Evolutionary conservation across 352 stramenopile genomes (phyloP).

Genomic region (Globisporangium cederbergense): DNA sequence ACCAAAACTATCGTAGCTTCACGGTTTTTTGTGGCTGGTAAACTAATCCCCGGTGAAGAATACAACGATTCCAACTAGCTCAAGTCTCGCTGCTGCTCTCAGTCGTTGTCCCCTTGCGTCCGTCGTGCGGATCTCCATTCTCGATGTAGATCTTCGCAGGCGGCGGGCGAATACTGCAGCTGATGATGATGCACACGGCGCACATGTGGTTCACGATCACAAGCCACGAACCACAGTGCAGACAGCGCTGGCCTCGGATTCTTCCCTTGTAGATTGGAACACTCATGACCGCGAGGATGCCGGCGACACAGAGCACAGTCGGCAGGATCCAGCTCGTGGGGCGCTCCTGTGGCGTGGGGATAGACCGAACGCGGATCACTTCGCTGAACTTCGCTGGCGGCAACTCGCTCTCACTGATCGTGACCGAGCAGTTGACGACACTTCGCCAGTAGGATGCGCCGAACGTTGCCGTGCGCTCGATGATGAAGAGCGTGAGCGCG

Average conservation of each 20-base stretch:
- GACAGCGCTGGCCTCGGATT: slow-evolving; percentile 44
- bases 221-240: slow-evolving; percentile 72
- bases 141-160: slow-evolving; percentile 55
- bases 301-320: slow-evolving; percentile 14
- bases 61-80: not conserved
- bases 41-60: not conserved
- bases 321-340: slow-evolving; percentile 35
- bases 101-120: slow-evolving; percentile 15
- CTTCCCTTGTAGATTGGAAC: slow-evolving; percentile 55
- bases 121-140: slow-evolving; percentile 30
- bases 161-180: slow-evolving; percentile 44
- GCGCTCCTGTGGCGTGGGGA: slow-evolving; percentile 27
- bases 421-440: slow-evolving; percentile 62
- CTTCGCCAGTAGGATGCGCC: slow-evolving; percentile 62
- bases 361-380: slow-evolving; percentile 53
- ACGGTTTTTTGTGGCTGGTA: slow-evolving; percentile 9
- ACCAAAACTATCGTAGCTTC: not conserved
- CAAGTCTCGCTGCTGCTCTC: slow-evolving; percentile 7
- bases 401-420: slow-evolving; percentile 40
- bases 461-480: slow-evolving; percentile 42
- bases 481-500: slow-evolving; percentile 46
- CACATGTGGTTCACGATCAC: slow-evolving; percentile 50
- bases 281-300: slow-evolving; percentile 24
- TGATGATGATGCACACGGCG: slow-evolving; percentile 49
- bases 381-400: slow-evolving; percentile 48